Evolutionary conservation across 257 asterid genomes (phyloP), one percentile per base, ranked within the genome.

Genomic region (Rauvolfia tetraphylla): DNA sequence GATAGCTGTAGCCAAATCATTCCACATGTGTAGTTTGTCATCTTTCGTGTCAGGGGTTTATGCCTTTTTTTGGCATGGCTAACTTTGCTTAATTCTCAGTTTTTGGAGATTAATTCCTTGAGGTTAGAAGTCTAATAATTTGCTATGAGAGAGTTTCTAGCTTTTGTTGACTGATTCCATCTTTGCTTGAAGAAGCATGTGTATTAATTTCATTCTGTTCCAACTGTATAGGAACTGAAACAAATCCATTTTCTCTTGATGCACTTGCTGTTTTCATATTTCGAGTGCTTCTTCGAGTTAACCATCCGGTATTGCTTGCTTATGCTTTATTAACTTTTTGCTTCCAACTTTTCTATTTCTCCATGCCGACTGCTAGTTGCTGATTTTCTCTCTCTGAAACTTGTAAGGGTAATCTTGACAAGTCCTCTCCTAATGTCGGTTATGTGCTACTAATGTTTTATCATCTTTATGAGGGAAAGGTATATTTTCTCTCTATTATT

Each of bases 381-480:
- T 79, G 79, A 48, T 75, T 31, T 70, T 84, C 72, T 14, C n/a
- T 66, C 59, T 80, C 77, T 77, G 83, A 72, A 65, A 76, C 76
- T 77, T 78, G 77, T n/a, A 58, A 95, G 99, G 99, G 99, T 79
- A 91, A 91, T 83, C 99, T 95, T 81, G 99, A 95, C 90, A 88
- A 86, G 84, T 85, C 96, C 76, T 87, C 97, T 76, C 89, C 95
- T 53, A 89, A 87, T 85, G 98, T 89, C 81, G 99, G 99, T 78
- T 92, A 83, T 80, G 98, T 95, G 68, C 80, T 95, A 89, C 83
- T 95, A 75, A 88, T 92, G 94, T 92, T 95, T 84, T 95, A 95
- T 85, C 88, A 95, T 84, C 92, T 95, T 80, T 92, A 95, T 75
- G 96, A 90, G 71, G 99, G 98, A 85, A 92, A 88, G 99, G 99